These are phyloP conservation scores for Podospora bellae-mahoneyi DNA, from an alignment of 495 filamentous ascomycete species.

Conservation along the genomic window DNA sequence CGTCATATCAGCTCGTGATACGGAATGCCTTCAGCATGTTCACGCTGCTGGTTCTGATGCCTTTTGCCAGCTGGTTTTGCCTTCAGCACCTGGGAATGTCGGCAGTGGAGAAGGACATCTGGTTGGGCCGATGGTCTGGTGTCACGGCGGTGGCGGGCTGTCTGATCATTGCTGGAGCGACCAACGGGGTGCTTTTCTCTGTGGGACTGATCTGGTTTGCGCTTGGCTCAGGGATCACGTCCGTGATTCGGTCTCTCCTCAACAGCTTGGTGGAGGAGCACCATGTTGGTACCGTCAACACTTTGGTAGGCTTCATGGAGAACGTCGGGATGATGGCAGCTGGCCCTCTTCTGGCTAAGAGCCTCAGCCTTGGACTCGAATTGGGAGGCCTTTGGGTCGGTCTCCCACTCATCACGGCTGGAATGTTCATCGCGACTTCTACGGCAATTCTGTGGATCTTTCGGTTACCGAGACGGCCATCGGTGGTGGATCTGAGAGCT, in stretches of 20 bases:
- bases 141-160: conserved; percentile 18
- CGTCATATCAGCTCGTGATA: conserved; percentile 29
- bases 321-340: conserved; percentile 26
- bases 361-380: conserved; percentile 28
- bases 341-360: conserved; percentile 30
- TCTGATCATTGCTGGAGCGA: conserved; percentile 24
- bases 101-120: conserved; percentile 27
- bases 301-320: conserved; percentile 31
- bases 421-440: conserved; percentile 19
- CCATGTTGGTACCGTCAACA: conserved; percentile 33
- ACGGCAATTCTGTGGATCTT: conserved; percentile 26
- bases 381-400: conserved; percentile 30
- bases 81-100: conserved; percentile 23
- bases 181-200: conserved; percentile 21
- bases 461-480: conserved; percentile 15
- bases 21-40: conserved; percentile 27
- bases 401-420: conserved; percentile 29
- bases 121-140: conserved; percentile 26
- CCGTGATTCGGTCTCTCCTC: conserved; percentile 27
- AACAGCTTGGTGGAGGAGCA: conserved; percentile 37
- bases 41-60: conserved; percentile 28
- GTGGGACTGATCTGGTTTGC: conserved; percentile 27
- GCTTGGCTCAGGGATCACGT: conserved; percentile 22
- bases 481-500: conserved; percentile 1
- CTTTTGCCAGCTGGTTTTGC: conserved; percentile 25